A percentile compares a stretch with the other conserved stretches of the same genome.
Evolutionary conservation across 2,329 filamentous ascomycete genomes (phyloP).

Genomic region (Pezicula rhizophila): DNA sequence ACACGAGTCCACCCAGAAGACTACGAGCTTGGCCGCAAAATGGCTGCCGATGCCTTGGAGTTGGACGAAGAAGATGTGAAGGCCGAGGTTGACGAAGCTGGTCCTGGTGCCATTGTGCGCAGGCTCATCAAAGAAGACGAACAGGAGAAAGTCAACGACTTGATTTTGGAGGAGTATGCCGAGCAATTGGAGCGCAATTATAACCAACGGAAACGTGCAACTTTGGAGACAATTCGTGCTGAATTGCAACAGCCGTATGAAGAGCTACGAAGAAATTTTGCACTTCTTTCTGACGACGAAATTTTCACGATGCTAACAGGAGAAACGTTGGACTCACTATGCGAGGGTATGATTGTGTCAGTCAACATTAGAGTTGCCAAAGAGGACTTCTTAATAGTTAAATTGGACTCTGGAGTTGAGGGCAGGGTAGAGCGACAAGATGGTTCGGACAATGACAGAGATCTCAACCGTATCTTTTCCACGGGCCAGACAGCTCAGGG

Average conservation of each 20-base stretch:
- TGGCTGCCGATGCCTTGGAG: conserved; percentile 94
- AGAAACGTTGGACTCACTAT: conserved; percentile 77
- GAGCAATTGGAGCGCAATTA: conserved; percentile 91
- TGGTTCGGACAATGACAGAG: conserved; percentile 64
- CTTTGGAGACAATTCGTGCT: conserved; percentile 89
- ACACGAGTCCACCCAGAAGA: conserved; percentile 97
- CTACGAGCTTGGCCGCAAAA: conserved; percentile 95
- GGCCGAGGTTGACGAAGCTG: conserved; percentile 85
- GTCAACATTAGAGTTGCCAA: conserved; percentile 84
- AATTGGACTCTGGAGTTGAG: conserved; percentile 90
- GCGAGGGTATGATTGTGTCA: conserved; percentile 86
- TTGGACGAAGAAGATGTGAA: conserved; percentile 98
- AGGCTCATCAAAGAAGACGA: conserved; percentile 93
- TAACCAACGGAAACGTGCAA: conserved; percentile 90
- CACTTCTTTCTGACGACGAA: conserved; percentile 63
- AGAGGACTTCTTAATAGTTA: conserved; percentile 87
- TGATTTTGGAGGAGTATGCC: conserved; percentile 94
- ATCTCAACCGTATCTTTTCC: conserved; percentile 68
- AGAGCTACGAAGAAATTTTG: conserved; percentile 80
- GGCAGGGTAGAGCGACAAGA: conserved; percentile 80
- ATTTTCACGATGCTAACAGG: conserved; percentile 96
- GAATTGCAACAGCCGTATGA: conserved; percentile 92
- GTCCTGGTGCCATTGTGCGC: conserved; percentile 82
- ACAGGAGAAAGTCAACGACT: conserved; percentile 90
- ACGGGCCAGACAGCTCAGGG: conserved; percentile 80